These are phyloP conservation scores for Echinosophora koreensis DNA, from an alignment of 306 rosid genomes.

Conservation along the genomic window DNA sequence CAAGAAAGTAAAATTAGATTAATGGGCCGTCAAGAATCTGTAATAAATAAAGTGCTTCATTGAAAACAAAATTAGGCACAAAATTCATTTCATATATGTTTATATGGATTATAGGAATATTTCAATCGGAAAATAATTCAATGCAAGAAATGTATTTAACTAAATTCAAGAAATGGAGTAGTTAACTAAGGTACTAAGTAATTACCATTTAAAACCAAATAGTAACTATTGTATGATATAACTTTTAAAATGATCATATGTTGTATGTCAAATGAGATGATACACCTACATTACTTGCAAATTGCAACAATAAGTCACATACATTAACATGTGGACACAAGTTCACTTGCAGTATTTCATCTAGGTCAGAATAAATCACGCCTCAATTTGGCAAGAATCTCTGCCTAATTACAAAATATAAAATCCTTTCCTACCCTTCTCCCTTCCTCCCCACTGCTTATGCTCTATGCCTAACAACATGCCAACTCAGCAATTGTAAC, in stretches of 20 bases:
- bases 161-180: no score
- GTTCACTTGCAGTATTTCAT: constrained; percentile 17
- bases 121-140: background rate
- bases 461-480: no score
- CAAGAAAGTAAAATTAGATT: no score
- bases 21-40: constrained; percentile 17
- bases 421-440: no score
- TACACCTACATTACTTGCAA: background rate
- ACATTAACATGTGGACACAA: constrained; percentile 5
- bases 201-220: constrained; percentile 23
- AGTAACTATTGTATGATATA: constrained; percentile 2
- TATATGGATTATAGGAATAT: background rate
- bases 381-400: constrained; percentile 87
- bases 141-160: constrained; percentile 30
- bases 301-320: background rate
- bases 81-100: constrained; percentile 15
- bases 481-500: no score
- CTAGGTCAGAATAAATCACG: constrained; percentile 54
- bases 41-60: constrained; percentile 12
- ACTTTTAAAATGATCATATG: constrained; percentile 32
- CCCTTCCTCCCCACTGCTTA: no score
- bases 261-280: constrained; percentile 19
- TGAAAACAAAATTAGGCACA: constrained; percentile 18
- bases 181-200: constrained; percentile 7
- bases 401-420: no score